Evolutionary conservation across 2,329 filamentous ascomycete species (phyloP).

Genomic region (Ophiocordyceps sinensis): DNA sequence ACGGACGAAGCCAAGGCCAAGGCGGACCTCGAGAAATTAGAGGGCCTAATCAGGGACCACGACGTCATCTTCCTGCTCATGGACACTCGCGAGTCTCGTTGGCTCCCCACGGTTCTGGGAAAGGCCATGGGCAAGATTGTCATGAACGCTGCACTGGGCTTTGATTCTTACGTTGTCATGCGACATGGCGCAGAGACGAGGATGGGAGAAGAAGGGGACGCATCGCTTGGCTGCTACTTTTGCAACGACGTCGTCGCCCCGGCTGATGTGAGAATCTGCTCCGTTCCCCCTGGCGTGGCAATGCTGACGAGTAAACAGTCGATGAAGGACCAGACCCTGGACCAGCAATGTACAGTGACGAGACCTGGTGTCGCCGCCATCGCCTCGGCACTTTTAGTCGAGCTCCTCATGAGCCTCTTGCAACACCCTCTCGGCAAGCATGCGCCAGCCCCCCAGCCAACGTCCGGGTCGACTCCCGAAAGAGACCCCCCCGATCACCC

Average conservation of each 20-base stretch:
- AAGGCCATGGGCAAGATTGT: conserved; percentile 90
- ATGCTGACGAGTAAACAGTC: conserved; percentile 42
- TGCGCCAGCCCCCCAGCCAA: conserved; percentile 39
- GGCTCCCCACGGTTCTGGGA: conserved; percentile 92
- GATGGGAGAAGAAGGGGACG: conserved; percentile 41
- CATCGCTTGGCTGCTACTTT: conserved; percentile 76
- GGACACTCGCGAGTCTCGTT: conserved; percentile 88
- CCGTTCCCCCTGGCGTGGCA: not conserved
- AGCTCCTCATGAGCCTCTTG: conserved; percentile 72
- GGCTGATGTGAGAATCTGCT: conserved; percentile 55
- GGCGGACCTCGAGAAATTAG: conserved; percentile 60
- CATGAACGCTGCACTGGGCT: conserved; percentile 89
- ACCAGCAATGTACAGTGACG: conserved; percentile 97
- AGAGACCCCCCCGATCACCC: conserved; percentile 44
- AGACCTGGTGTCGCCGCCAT: conserved; percentile 85
- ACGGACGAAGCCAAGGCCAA: conserved; percentile 55
- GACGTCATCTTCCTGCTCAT: conserved; percentile 94
- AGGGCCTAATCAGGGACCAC: conserved; percentile 64
- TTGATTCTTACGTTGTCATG: conserved; percentile 97
- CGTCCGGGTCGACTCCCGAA: conserved; percentile 28
- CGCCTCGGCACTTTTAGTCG: conserved; percentile 80
- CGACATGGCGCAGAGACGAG: conserved; percentile 61
- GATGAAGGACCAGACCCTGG: conserved; percentile 84
- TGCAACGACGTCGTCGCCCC: conserved; percentile 97
- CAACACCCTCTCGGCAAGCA: conserved; percentile 67